Conservation (phyloP, 164 flowering plant genomes). For the Vitis vinifera region DNA sequence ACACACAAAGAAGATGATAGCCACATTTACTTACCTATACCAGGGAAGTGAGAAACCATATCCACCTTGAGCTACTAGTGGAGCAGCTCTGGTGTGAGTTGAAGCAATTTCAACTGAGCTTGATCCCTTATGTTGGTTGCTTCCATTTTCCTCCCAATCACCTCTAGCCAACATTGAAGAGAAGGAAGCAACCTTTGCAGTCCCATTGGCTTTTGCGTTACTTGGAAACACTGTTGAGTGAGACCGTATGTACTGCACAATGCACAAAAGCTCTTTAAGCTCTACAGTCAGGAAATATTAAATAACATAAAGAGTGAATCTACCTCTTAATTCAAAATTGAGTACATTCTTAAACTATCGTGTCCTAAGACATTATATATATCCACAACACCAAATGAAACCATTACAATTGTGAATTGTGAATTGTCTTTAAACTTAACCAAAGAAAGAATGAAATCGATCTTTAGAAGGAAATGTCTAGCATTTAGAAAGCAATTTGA, state of each 20-base stretch:
- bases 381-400: too few relatives aligned
- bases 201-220: constrained; percentile 20
- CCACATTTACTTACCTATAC: constrained; percentile 36
- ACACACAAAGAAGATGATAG: not conserved
- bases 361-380: too few relatives aligned
- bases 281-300: not conserved
- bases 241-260: constrained; percentile 36
- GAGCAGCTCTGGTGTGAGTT: constrained; percentile 11
- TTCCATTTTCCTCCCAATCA: constrained; percentile 28
- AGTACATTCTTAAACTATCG: too few relatives aligned
- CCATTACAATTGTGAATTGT: too few relatives aligned
- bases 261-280: constrained; percentile 1
- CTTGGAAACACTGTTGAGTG: constrained; percentile 25
- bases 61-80: constrained; percentile 26
- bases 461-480: too few relatives aligned
- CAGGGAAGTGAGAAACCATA: constrained; percentile 53
- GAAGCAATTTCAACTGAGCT: constrained; percentile 21
- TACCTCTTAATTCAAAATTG: too few relatives aligned
- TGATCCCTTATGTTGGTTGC: constrained; percentile 16
- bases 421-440: too few relatives aligned
- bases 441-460: too few relatives aligned
- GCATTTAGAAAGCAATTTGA: too few relatives aligned
- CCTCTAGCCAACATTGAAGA: constrained; percentile 23
- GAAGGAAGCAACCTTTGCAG: constrained; percentile 16
- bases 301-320: too few relatives aligned